These are phyloP conservation scores for Xylariaceae sp. DNA, from an alignment of 2,329 filamentous ascomycete genomes.

Conservation along the genomic window DNA sequence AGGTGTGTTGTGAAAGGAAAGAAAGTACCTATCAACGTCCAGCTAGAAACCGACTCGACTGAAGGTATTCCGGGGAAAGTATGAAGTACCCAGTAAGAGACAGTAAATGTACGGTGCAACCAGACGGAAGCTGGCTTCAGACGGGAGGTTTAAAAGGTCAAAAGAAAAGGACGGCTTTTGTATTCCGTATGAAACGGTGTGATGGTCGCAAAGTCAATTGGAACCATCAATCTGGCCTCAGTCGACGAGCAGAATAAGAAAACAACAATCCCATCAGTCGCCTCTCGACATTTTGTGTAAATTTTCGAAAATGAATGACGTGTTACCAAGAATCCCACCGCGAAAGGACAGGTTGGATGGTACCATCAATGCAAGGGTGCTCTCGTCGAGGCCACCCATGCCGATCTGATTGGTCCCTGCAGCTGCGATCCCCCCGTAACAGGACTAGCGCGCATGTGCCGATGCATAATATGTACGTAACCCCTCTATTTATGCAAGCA, in stretches of 20 bases:
- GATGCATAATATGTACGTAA: neutral
- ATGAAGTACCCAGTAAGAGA: neutral
- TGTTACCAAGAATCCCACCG: slow-evolving; percentile 20
- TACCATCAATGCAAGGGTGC: slow-evolving; percentile 11
- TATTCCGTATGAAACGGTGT: too few species aligned
- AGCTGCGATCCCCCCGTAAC: slow-evolving; percentile 14
- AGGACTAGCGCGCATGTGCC: slow-evolving; percentile 5
- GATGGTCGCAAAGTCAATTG: slow-evolving; percentile 2
- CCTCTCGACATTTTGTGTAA: slow-evolving; percentile 8
- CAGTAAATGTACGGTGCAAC: too few species aligned
- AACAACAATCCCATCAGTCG: slow-evolving; percentile 14
- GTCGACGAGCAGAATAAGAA: neutral
- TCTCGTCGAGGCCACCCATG: slow-evolving; percentile 28
- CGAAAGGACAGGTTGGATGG: slow-evolving; percentile 27
- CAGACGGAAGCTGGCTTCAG: neutral
- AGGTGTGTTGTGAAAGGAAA: neutral
- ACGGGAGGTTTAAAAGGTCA: neutral
- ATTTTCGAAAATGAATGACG: slow-evolving; percentile 19
- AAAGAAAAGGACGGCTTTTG: neutral
- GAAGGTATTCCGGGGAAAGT: neutral
- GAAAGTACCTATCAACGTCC: neutral
- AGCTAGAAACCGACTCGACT: too few species aligned
- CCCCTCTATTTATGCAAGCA: neutral
- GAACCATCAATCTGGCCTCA: slow-evolving; percentile 22
- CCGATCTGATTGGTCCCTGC: slow-evolving; percentile 26